phyloP scores from a whole-genome alignment of 371 early-diverging fungal species.

The Globomyces sp. region DNA sequence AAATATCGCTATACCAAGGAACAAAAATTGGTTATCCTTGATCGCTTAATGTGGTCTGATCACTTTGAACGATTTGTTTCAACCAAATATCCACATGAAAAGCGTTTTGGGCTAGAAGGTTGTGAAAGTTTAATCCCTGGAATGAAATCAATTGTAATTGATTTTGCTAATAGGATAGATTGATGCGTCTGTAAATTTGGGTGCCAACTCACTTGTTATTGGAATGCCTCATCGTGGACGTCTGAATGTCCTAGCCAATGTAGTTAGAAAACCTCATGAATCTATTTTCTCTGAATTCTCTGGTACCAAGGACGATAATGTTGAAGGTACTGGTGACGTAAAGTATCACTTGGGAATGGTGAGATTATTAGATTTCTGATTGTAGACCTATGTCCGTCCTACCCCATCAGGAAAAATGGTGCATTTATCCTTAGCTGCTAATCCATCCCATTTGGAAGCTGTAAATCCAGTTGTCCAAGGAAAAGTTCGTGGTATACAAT shows the following conservation, averaged over 20 bases:
- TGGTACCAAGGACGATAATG: conserved; percentile 66
- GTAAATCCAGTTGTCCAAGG: conserved; percentile 97
- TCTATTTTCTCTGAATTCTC: conserved; percentile 97
- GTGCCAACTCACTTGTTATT: conserved; percentile 90
- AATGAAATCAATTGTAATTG: conserved; percentile 77
- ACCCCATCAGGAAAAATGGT: conserved; percentile 94
- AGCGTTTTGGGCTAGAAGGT: conserved; percentile 98
- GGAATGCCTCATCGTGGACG: conserved; percentile 99
- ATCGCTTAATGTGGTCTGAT: conserved; percentile 95
- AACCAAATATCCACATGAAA: conserved; percentile 93
- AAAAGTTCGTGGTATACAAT: conserved; percentile 92
- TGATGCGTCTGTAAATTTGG: conserved; percentile 90
- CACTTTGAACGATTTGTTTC: conserved; percentile 94
- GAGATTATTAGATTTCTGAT: background rate
- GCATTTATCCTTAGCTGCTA: conserved; percentile 93
- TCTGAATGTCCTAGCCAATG: conserved; percentile 95
- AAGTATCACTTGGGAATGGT: conserved; percentile 96
- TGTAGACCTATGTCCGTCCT: conserved; percentile 85
- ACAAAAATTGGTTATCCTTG: conserved; percentile 87
- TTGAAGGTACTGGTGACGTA: conserved; percentile 97
- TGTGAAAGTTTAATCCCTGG: conserved; percentile 95
- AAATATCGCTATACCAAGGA: conserved; percentile 82
- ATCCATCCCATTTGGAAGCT: conserved; percentile 98
- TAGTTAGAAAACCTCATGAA: conserved; percentile 96
- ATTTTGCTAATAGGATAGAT: conserved; percentile 44